Evolutionary conservation across 2,329 filamentous ascomycete species (phyloP).

Genomic region (Whalleya microplaca): DNA sequence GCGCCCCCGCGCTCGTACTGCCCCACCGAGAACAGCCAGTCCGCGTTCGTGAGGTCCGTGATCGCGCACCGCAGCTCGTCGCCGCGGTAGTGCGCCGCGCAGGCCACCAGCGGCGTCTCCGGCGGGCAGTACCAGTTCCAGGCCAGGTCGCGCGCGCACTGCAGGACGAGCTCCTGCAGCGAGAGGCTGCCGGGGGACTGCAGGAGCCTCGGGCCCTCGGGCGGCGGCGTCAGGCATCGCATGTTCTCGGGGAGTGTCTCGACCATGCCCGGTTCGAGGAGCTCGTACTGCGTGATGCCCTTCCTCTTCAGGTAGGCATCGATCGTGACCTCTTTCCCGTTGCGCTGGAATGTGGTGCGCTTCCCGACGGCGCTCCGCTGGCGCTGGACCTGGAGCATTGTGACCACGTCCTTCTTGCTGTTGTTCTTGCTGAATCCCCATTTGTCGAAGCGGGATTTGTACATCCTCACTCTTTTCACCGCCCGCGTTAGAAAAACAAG

Average conservation of each 20-base stretch:
- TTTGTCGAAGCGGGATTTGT: slow-evolving; percentile 58
- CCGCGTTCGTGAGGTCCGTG: slow-evolving; percentile 36
- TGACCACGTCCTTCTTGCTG: slow-evolving; percentile 56
- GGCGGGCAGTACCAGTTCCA: slow-evolving; percentile 35
- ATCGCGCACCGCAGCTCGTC: slow-evolving; percentile 35
- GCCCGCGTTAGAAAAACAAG: slow-evolving; percentile 22
- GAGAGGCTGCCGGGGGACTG: slow-evolving; percentile 31
- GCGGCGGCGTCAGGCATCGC: slow-evolving; percentile 35
- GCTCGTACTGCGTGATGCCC: slow-evolving; percentile 56
- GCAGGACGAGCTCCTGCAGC: slow-evolving; percentile 35
- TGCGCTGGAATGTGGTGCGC: slow-evolving; percentile 56
- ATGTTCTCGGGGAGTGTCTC: slow-evolving; percentile 34
- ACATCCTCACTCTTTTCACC: slow-evolving; percentile 56
- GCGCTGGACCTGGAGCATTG: slow-evolving; percentile 55
- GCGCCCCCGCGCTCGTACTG: slow-evolving; percentile 31
- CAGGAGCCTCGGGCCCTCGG: slow-evolving; percentile 28
- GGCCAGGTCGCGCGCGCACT: slow-evolving; percentile 33
- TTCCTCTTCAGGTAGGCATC: slow-evolving; percentile 57
- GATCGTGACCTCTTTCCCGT: slow-evolving; percentile 55
- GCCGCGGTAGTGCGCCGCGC: slow-evolving; percentile 32
- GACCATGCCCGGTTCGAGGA: slow-evolving; percentile 37
- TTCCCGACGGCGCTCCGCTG: slow-evolving; percentile 57
- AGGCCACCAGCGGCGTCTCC: slow-evolving; percentile 34
- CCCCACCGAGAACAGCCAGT: slow-evolving; percentile 35
- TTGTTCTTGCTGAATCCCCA: slow-evolving; percentile 61